Percentiles rank a stretch among this genome's conserved stretches.
phyloP scores from a whole-genome alignment of 2,329 filamentous ascomycete genomes.

The Aspergillaceae sp. region DNA sequence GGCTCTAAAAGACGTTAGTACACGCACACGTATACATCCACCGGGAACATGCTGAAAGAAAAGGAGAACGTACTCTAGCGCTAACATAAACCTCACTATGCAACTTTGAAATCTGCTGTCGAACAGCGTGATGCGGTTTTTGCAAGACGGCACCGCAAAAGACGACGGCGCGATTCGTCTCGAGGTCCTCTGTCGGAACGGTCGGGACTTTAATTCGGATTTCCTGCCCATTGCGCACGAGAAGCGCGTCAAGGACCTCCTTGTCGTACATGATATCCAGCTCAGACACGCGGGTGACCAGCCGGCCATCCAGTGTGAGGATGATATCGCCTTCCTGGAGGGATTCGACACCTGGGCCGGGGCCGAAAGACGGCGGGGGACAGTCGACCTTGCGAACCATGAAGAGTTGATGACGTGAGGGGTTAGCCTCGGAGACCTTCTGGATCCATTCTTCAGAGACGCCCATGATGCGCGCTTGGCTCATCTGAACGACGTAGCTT shows the following conservation, averaged over 20 bases:
- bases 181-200: conserved; percentile 78
- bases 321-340: conserved; percentile 88
- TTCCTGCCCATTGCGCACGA: conserved; percentile 78
- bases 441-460: conserved; percentile 93
- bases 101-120: conserved; percentile 93
- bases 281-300: conserved; percentile 88
- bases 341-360: conserved; percentile 36
- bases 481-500: conserved; percentile 92
- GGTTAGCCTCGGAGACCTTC: conserved; percentile 79
- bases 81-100: conserved; percentile 96
- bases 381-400: conserved; percentile 89
- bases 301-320: conserved; percentile 78
- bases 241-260: conserved; percentile 69
- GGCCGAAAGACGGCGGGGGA: conserved; percentile 41
- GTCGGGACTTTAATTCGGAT: conserved; percentile 70
- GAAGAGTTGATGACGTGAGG: conserved; percentile 90
- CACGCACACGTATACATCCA: not conserved
- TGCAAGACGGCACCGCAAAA: conserved; percentile 95
- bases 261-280: conserved; percentile 95
- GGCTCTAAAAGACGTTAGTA: conserved; percentile 39
- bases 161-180: conserved; percentile 82
- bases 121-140: conserved; percentile 86
- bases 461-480: conserved; percentile 92
- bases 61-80: conserved; percentile 47
- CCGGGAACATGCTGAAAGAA: not conserved